Percentiles rank a stretch among this genome's conserved stretches.
phyloP scores from a whole-genome alignment of 208 protist species.

The Trypanosoma cruzi region DNA sequence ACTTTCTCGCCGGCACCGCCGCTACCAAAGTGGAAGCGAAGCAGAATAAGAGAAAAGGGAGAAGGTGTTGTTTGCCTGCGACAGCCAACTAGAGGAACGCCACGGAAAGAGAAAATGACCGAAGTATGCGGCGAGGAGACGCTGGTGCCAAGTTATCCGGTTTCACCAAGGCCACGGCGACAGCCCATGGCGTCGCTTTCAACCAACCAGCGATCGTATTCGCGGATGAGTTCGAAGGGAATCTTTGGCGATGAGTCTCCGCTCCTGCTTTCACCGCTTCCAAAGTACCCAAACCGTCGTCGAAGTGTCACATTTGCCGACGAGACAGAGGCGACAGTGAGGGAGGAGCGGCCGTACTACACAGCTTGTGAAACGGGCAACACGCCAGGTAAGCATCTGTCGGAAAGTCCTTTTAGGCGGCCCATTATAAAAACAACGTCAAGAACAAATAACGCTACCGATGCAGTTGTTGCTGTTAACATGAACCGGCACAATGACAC shows the following conservation, averaged over 20 bases:
- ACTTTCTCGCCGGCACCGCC: background rate
- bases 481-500: background rate
- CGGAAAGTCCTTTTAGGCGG: slow-evolving; percentile 10
- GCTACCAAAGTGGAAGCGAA: background rate
- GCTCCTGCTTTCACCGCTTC: slow-evolving; percentile 76
- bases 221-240: slow-evolving; percentile 60
- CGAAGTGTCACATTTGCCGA: slow-evolving; percentile 89
- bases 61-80: background rate
- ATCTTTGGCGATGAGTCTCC: slow-evolving; percentile 57
- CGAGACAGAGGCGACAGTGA: slow-evolving; percentile 27
- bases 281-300: slow-evolving; percentile 66
- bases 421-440: slow-evolving; percentile 1
- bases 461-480: slow-evolving; percentile 11
- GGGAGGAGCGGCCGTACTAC: slow-evolving; percentile 84
- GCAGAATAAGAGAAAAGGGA: background rate
- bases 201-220: slow-evolving; percentile 87
- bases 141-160: slow-evolving; percentile 29
- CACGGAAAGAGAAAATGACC: background rate
- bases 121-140: slow-evolving; percentile 7
- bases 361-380: slow-evolving; percentile 36
- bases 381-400: slow-evolving; percentile 13
- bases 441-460: slow-evolving; percentile 10
- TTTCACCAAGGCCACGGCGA: slow-evolving; percentile 71
- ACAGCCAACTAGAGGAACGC: no score
- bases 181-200: slow-evolving; percentile 64